phyloP scores from a whole-genome alignment of 1,139 yeast genomes.

The Suhomyces maxii region DNA sequence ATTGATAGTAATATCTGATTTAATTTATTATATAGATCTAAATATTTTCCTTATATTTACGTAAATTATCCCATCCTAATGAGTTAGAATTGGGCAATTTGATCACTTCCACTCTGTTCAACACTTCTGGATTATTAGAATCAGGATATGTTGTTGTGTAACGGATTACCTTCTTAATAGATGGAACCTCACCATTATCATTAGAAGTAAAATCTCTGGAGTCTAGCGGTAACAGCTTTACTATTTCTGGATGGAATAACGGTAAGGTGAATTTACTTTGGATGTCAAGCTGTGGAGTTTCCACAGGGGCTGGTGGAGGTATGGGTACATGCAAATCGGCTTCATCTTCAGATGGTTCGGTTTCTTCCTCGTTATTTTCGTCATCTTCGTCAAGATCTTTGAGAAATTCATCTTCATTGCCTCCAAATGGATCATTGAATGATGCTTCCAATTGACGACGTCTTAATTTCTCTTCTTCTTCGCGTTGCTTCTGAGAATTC shows the following conservation, averaged over 20 bases:
- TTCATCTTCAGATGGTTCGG: slow-evolving; percentile 11
- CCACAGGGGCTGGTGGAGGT: slow-evolving; percentile 24
- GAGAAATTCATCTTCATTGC: slow-evolving; percentile 13
- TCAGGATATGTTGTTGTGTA: slow-evolving; percentile 36
- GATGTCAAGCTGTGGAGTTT: slow-evolving; percentile 21
- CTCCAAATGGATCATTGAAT: slow-evolving; percentile 22
- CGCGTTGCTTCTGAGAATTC: slow-evolving; percentile 13
- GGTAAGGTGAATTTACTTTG: slow-evolving; percentile 36
- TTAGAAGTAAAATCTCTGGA: slow-evolving; percentile 25
- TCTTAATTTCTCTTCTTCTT: slow-evolving; percentile 13
- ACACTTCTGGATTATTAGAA: slow-evolving; percentile 32
- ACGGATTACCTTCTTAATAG: slow-evolving; percentile 38
- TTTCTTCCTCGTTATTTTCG: slow-evolving; percentile 6
- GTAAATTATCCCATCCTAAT: slow-evolving; percentile 49
- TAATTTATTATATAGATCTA: background rate
- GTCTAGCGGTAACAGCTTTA: slow-evolving; percentile 34
- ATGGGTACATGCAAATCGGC: slow-evolving; percentile 14
- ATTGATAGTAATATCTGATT: no score
- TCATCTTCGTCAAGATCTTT: slow-evolving; percentile 11
- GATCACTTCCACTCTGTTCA: slow-evolving; percentile 42
- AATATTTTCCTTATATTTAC: slow-evolving; percentile 28
- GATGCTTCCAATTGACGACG: slow-evolving; percentile 18
- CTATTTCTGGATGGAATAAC: slow-evolving; percentile 33
- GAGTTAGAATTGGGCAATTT: slow-evolving; percentile 48
- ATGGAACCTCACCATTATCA: slow-evolving; percentile 21